Evolutionary conservation across 768 basidiomycete species (phyloP).

Genomic region (Cystoderma amianthinum): DNA sequence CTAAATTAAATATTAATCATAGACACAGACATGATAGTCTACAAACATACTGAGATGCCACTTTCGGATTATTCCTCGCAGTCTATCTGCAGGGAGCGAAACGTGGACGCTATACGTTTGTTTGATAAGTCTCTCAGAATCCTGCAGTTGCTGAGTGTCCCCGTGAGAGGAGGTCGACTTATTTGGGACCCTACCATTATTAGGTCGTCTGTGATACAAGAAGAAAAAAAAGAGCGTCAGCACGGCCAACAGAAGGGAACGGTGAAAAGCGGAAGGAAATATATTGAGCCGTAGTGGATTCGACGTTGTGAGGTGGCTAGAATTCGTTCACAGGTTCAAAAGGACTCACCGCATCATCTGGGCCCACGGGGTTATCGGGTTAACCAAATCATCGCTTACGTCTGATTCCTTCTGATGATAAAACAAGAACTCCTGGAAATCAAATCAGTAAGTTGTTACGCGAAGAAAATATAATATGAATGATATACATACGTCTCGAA

Average conservation of each 20-base stretch:
- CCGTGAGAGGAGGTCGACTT: conserved; percentile 22
- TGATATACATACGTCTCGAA: conserved; percentile 38
- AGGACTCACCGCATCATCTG: conserved; percentile 57
- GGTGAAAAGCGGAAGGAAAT: neutral
- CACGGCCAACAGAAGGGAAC: neutral
- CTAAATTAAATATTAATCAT: conserved; percentile 25
- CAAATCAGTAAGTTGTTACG: neutral
- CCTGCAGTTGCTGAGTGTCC: conserved; percentile 31
- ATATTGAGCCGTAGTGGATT: neutral
- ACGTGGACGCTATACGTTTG: conserved; percentile 83
- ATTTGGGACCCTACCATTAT: conserved; percentile 17
- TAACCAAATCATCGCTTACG: conserved; percentile 43
- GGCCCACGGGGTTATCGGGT: conserved; percentile 67
- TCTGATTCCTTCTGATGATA: conserved; percentile 78
- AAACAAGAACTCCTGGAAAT: conserved; percentile 67
- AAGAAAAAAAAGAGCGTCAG: neutral
- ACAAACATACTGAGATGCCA: conserved; percentile 73
- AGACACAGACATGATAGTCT: conserved; percentile 7
- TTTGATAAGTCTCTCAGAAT: conserved; percentile 66
- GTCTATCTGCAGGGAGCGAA: conserved; percentile 48
- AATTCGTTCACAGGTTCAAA: neutral
- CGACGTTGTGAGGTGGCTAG: conserved; percentile 3
- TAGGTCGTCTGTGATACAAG: conserved; percentile 4
- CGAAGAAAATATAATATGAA: neutral
- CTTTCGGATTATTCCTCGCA: conserved; percentile 51